phyloP scores from a whole-genome alignment of 2,329 filamentous ascomycete species.

The Hirsutella rhossiliensis region DNA sequence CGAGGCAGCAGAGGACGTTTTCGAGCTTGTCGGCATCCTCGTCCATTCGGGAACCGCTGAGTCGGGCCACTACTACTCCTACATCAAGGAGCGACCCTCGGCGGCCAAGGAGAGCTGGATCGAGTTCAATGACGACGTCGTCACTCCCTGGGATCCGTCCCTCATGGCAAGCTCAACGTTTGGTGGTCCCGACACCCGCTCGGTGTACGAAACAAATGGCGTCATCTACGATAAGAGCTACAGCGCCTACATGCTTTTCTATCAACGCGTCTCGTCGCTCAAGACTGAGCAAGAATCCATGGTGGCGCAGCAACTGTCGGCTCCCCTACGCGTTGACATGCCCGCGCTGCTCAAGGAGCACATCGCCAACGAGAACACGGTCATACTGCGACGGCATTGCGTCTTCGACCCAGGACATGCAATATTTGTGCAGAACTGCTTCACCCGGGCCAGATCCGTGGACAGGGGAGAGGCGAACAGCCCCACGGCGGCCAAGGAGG shows the following conservation, averaged over 20 bases:
- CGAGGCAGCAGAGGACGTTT: constrained; percentile 55
- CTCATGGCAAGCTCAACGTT: constrained; percentile 69
- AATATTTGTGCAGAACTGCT: constrained; percentile 50
- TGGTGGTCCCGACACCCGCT: constrained; percentile 52
- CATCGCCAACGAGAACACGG: constrained; percentile 61
- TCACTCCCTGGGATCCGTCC: constrained; percentile 61
- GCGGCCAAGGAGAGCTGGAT: constrained; percentile 52
- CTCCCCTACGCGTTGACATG: constrained; percentile 30
- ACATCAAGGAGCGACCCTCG: constrained; percentile 67
- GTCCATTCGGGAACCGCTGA: constrained; percentile 90
- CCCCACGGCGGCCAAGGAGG: background rate
- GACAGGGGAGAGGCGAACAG: constrained; percentile 14
- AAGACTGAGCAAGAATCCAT: constrained; percentile 37
- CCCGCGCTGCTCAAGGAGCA: constrained; percentile 36
- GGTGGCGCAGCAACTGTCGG: constrained; percentile 14
- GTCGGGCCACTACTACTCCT: constrained; percentile 95
- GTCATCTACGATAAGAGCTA: constrained; percentile 53
- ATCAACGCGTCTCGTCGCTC: constrained; percentile 66
- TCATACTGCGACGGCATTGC: constrained; percentile 64
- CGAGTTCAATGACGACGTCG: constrained; percentile 88
- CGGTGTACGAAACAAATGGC: constrained; percentile 31
- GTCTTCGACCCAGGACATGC: constrained; percentile 64
- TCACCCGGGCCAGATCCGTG: constrained; percentile 42
- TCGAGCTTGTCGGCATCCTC: constrained; percentile 88
- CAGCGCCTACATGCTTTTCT: constrained; percentile 98